phyloP scores from a whole-genome alignment of 805 yeast genomes.

The Candida gorgasii region DNA sequence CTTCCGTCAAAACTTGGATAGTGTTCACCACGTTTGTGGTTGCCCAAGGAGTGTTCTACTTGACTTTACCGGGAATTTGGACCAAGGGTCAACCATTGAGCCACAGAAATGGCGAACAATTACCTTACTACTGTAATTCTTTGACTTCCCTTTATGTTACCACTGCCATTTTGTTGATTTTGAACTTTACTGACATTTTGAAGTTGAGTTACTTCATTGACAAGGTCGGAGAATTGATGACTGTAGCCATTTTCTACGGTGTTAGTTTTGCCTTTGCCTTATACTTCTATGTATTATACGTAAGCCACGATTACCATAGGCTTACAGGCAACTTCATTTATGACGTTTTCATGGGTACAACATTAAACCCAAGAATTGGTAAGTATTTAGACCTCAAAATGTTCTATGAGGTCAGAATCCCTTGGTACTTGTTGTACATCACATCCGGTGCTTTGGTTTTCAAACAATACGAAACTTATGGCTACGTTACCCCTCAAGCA shows the following conservation, averaged over 20 bases:
- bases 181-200: slow-evolving; percentile 77
- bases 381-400: slow-evolving; percentile 84
- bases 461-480: slow-evolving; percentile 80
- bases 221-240: slow-evolving; percentile 87
- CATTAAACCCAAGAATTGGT: slow-evolving; percentile 93
- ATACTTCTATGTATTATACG: slow-evolving; percentile 64
- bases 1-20: slow-evolving; percentile 61
- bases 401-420: slow-evolving; percentile 96
- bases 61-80: slow-evolving; percentile 89
- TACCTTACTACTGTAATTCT: slow-evolving; percentile 94
- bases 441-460: slow-evolving; percentile 71
- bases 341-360: slow-evolving; percentile 97
- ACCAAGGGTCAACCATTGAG: slow-evolving; percentile 91
- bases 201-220: slow-evolving; percentile 75
- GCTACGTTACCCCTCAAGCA: slow-evolving; percentile 76
- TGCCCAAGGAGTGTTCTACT: slow-evolving; percentile 72
- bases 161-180: slow-evolving; percentile 52
- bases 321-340: slow-evolving; percentile 90
- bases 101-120: slow-evolving; percentile 75
- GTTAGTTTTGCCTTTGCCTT: slow-evolving; percentile 64
- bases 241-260: slow-evolving; percentile 84
- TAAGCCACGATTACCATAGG: slow-evolving; percentile 78
- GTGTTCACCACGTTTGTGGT: slow-evolving; percentile 70
- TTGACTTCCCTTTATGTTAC: slow-evolving; percentile 78
- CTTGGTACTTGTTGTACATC: slow-evolving; percentile 91